Percentiles rank a stretch among this genome's conserved stretches.
phyloP scores from a whole-genome alignment of 306 rosid genomes.

The Lablab purpureus region DNA sequence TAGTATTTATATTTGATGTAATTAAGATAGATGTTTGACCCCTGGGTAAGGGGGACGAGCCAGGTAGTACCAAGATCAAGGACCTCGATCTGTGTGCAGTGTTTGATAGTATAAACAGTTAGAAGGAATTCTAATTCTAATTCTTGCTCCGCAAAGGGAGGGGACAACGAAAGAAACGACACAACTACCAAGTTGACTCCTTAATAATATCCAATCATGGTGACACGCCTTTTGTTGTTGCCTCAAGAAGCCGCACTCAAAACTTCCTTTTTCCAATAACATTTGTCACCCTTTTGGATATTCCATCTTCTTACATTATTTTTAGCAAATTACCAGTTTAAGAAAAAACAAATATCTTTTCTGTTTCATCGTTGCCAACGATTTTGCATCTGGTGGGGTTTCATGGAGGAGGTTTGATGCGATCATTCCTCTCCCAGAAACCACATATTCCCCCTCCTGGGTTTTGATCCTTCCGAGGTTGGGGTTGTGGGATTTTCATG shows the following conservation, averaged over 20 bases:
- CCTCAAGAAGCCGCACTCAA: conserved; percentile 43
- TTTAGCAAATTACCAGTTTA: conserved; percentile 49
- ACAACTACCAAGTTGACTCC: conserved; percentile 70
- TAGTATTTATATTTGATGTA: background rate
- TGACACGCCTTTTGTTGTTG: conserved; percentile 57
- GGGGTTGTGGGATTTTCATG: conserved; percentile 40
- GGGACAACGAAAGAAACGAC: conserved; percentile 51
- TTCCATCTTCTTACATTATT: conserved; percentile 28
- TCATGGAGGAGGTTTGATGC: conserved; percentile 45
- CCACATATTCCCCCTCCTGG: conserved; percentile 19
- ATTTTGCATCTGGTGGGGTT: conserved; percentile 25
- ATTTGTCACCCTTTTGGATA: conserved; percentile 31
- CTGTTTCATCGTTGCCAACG: conserved; percentile 33
- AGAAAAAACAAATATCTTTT: background rate
- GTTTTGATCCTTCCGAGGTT: conserved; percentile 43
- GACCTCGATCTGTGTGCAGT: conserved; percentile 32
- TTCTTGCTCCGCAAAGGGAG: conserved; percentile 38
- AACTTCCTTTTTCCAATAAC: conserved; percentile 39
- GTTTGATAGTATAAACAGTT: background rate
- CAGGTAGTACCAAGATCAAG: background rate
- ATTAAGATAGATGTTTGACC: conserved; percentile 19
- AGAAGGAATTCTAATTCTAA: background rate
- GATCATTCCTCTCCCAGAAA: conserved; percentile 44
- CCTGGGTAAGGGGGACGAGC: conserved; percentile 16
- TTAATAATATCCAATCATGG: conserved; percentile 69